Percentiles rank a stretch among this genome's conserved stretches.
These are phyloP conservation scores for Pelargonium cotyledonis DNA, from an alignment of 441 rosid genomes.

Conservation along the genomic window DNA sequence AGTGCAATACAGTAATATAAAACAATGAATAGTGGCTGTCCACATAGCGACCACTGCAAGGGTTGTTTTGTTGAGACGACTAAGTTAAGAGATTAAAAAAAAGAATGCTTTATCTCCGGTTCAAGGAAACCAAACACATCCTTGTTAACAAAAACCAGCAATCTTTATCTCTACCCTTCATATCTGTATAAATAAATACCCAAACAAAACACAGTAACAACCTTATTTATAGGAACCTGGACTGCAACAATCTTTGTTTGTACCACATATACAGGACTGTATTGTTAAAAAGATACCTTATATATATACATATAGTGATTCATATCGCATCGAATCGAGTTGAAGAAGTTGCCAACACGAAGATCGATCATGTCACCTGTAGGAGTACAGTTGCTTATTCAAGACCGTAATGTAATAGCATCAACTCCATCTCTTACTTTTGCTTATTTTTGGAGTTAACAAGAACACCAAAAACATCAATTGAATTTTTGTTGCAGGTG, in stretches of 20 bases:
- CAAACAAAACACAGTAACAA: too few species aligned
- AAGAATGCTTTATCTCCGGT: background rate
- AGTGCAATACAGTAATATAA: too few species aligned
- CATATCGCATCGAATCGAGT: background rate
- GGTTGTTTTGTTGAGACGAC: background rate
- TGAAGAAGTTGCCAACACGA: background rate
- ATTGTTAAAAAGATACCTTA: too few species aligned
- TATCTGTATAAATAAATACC: too few species aligned
- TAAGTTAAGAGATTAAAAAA: background rate
- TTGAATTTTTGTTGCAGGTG: conserved; percentile 32
- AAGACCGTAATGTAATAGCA: background rate
- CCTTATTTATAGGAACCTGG: too few species aligned
- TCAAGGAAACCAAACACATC: background rate
- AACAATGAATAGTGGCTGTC: background rate
- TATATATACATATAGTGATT: background rate
- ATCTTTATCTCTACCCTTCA: background rate
- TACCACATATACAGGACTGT: too few species aligned
- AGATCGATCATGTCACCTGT: background rate
- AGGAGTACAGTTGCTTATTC: background rate
- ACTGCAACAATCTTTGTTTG: too few species aligned
- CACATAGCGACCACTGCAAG: background rate
- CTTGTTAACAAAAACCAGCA: background rate
- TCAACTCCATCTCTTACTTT: too few species aligned
- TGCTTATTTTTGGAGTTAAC: too few species aligned
- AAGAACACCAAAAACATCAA: too few species aligned